Conservation (phyloP, 2,329 filamentous ascomycete species). For the Aspergillus amoenus region DNA sequence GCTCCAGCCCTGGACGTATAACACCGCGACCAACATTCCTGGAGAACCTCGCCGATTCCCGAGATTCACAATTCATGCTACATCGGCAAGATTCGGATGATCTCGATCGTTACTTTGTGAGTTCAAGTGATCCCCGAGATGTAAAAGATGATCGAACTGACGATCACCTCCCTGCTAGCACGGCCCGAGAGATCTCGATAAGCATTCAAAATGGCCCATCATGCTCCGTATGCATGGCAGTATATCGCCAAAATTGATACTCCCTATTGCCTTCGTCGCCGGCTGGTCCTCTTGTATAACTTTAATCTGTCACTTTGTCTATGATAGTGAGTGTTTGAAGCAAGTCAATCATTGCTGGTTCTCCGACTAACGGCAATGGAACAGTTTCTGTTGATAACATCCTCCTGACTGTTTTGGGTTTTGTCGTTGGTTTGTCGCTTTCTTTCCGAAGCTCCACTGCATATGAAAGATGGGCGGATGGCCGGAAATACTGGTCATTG, state of each 20-base stretch:
- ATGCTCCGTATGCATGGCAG: conserved; percentile 75
- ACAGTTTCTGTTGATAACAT: conserved; percentile 57
- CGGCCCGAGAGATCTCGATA: conserved; percentile 65
- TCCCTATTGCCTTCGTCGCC: conserved; percentile 64
- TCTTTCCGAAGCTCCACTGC: conserved; percentile 76
- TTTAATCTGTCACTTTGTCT: conserved; percentile 50
- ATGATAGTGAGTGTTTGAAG: conserved; percentile 33
- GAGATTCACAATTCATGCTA: conserved; percentile 32
- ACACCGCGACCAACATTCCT: conserved; percentile 37
- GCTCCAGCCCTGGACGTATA: conserved; percentile 21
- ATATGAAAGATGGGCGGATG: conserved; percentile 70
- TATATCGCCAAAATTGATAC: conserved; percentile 70
- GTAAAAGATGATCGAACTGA: neutral
- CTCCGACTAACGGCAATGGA: neutral
- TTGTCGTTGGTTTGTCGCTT: conserved; percentile 75
- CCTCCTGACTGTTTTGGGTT: conserved; percentile 74
- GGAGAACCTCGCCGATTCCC: conserved; percentile 31
- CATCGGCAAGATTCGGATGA: conserved; percentile 41
- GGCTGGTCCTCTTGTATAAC: conserved; percentile 68
- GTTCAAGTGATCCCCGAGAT: conserved; percentile 13
- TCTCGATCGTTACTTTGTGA: conserved; percentile 62
- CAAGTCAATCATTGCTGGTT: neutral
- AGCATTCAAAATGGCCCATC: conserved; percentile 74
- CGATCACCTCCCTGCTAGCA: conserved; percentile 16
- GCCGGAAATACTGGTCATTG: conserved; percentile 62